phyloP scores from a whole-genome alignment of 129 eudicot genomes.

The Ambrosia trifida region DNA sequence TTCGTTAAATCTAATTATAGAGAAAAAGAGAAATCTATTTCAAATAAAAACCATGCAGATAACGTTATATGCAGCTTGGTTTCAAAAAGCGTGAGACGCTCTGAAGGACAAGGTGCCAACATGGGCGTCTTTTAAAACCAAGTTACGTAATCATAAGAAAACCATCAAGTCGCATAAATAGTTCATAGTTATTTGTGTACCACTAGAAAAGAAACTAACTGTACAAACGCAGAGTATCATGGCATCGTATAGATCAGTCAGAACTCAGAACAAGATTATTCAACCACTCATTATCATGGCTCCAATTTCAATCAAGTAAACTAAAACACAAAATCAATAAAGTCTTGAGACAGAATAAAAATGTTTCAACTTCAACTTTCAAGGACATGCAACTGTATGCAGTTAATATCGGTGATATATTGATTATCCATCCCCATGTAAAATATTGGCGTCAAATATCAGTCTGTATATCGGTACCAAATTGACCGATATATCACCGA shows the following conservation, averaged over 20 bases:
- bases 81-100: no score
- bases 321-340: not conserved
- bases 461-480: no score
- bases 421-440: no score
- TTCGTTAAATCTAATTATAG: not conserved
- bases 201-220: constrained; percentile 1
- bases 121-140: no score
- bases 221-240: not conserved
- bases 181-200: not conserved
- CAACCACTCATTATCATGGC: constrained; percentile 11
- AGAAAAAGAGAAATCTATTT: constrained; percentile 16
- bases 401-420: no score
- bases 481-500: no score
- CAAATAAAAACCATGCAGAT: not conserved
- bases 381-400: not conserved
- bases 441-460: no score
- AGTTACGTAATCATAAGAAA: not conserved
- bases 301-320: constrained; percentile 10
- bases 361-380: not conserved
- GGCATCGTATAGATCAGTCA: no score
- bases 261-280: constrained; percentile 7
- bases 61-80: not conserved
- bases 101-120: no score
- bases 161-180: not conserved
- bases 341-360: not conserved